Evolutionary conservation across 352 stramenopile species (phyloP).

Genomic region (Globisporangium acanthophoron): DNA sequence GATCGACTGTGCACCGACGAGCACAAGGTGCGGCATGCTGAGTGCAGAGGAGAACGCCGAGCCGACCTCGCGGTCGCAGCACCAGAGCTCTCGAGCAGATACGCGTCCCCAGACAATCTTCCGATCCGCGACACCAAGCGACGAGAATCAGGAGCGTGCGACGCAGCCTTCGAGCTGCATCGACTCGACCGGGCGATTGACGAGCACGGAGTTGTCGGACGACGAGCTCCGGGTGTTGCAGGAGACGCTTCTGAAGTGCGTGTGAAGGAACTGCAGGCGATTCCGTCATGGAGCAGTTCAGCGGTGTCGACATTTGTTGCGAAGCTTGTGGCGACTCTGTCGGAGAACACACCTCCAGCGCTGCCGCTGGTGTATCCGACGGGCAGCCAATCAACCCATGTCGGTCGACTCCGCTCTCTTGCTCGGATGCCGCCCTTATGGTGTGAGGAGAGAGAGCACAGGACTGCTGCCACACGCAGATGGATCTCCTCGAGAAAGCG

Average conservation of each 20-base stretch:
- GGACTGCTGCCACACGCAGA: too few species aligned
- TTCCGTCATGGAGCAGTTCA: neutral
- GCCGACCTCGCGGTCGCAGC: neutral
- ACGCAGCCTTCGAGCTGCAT: neutral
- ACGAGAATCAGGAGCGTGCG: neutral
- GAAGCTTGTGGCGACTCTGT: neutral
- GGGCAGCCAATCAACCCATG: constrained; percentile 3
- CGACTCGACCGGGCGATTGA: neutral
- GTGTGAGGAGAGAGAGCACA: too few species aligned
- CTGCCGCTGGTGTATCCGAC: neutral
- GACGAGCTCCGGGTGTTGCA: constrained; percentile 23
- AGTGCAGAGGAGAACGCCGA: neutral
- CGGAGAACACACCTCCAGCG: neutral
- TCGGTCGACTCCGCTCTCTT: too few species aligned
- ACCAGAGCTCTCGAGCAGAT: neutral
- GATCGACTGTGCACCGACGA: neutral
- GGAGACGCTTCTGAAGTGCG: constrained; percentile 17
- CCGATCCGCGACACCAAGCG: neutral
- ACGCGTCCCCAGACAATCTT: neutral
- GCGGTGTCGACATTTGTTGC: neutral
- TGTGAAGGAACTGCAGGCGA: neutral
- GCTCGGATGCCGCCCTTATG: neutral
- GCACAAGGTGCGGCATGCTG: neutral
- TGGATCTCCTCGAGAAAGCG: neutral
- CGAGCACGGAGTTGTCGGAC: constrained; percentile 13